Conservation (phyloP, 2,329 filamentous ascomycete genomes). For the Verticillium albo-atrum region DNA sequence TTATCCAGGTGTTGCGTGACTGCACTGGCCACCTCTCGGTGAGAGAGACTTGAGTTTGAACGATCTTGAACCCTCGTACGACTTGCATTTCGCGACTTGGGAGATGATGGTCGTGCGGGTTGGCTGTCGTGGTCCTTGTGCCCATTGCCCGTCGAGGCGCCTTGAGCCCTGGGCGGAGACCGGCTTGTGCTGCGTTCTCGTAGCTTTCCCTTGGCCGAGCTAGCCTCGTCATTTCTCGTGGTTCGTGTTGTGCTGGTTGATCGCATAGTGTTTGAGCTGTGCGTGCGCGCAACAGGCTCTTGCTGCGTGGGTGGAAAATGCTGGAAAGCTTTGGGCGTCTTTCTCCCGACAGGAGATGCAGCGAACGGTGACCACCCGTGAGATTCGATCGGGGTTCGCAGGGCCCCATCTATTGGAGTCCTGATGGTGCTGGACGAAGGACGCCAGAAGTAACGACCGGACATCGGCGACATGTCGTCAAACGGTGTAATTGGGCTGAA, state of each 20-base stretch:
- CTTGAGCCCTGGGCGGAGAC: neutral
- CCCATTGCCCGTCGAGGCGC: neutral
- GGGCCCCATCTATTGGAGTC: constrained; percentile 1
- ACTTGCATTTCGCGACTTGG: constrained; percentile 32
- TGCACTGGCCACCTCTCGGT: neutral
- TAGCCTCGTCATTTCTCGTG: neutral
- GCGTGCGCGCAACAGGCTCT: neutral
- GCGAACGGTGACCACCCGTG: neutral
- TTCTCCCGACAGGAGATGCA: neutral
- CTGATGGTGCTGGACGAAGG: constrained; percentile 3
- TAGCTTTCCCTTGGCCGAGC: neutral
- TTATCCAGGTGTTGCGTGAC: constrained; percentile 18
- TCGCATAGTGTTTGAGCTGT: neutral
- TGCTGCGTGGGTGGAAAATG: constrained; percentile 1
- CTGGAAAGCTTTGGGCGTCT: neutral
- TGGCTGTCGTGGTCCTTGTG: neutral
- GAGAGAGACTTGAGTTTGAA: constrained; percentile 14
- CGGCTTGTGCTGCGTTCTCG: neutral
- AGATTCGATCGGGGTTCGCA: constrained; percentile 12
- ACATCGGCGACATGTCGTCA: constrained; percentile 13
- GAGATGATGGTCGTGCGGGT: constrained; percentile 19
- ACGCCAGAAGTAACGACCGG: constrained; percentile 15
- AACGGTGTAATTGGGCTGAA: constrained; percentile 13
- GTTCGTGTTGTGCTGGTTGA: neutral
- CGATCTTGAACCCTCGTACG: constrained; percentile 16